These are phyloP conservation scores for Blastocrithidia nonstop DNA, from an alignment of 208 protist genomes.

Conservation along the genomic window DNA sequence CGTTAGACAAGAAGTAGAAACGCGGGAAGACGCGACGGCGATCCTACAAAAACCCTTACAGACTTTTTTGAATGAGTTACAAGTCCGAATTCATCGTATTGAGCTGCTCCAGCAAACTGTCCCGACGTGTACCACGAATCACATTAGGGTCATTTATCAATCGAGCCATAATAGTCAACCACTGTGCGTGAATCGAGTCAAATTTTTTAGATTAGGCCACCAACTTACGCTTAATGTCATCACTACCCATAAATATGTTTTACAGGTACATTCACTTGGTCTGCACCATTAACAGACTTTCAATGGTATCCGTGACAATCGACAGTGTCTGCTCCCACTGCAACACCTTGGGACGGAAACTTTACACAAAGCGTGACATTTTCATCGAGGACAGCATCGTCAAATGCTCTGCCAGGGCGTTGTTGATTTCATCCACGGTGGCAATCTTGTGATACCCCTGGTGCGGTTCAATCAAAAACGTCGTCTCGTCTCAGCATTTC, in stretches of 20 bases:
- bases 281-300: constrained; percentile 85
- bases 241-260: constrained; percentile 93
- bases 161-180: constrained; percentile 80
- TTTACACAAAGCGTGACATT: constrained; percentile 90
- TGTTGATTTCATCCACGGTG: constrained; percentile 88
- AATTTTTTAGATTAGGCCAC: constrained; percentile 93
- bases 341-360: constrained; percentile 89
- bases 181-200: constrained; percentile 90
- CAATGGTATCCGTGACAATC: constrained; percentile 89
- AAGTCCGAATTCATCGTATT: constrained; percentile 89
- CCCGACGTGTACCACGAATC: constrained; percentile 64
- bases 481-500: constrained; percentile 80
- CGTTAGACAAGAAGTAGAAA: constrained; percentile 97
- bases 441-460: constrained; percentile 87
- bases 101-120: constrained; percentile 87
- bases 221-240: constrained; percentile 97
- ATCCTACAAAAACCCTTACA: constrained; percentile 94
- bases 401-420: constrained; percentile 87
- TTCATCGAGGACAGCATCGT: constrained; percentile 91
- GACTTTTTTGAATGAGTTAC: constrained; percentile 94
- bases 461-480: constrained; percentile 76
- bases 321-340: constrained; percentile 92
- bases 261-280: constrained; percentile 96
- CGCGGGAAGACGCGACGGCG: constrained; percentile 92
- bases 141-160: constrained; percentile 84